phyloP scores from a whole-genome alignment of 2,329 filamentous ascomycete genomes.

The Trichoderma afroharzianum region DNA sequence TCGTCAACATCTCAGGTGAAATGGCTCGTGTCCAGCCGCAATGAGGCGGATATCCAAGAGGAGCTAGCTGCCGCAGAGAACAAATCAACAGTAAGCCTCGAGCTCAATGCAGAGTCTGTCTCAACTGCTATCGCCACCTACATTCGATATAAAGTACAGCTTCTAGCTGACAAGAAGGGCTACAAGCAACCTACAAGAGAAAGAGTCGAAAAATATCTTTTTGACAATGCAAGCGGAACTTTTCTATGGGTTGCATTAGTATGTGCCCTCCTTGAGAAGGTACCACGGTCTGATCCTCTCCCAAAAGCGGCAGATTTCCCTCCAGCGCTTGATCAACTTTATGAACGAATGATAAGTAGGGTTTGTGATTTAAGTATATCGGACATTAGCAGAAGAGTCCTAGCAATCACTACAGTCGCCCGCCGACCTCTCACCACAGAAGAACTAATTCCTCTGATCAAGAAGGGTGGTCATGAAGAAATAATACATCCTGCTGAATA shows the following conservation, averaged over 20 bases:
- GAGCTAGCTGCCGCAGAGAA: background rate
- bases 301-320: background rate
- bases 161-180: rapidly evolving
- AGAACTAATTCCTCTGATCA: background rate
- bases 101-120: background rate
- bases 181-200: background rate
- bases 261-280: rapidly evolving
- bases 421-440: background rate
- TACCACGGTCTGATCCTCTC: background rate
- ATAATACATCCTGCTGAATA: rapidly evolving
- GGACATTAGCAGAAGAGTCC: background rate
- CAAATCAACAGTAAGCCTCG: background rate
- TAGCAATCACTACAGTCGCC: background rate
- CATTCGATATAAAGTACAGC: background rate
- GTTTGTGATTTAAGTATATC: background rate
- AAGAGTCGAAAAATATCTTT: rapidly evolving
- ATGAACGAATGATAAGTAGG: background rate
- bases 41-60: background rate
- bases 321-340: background rate
- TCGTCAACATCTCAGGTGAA: background rate
- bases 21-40: background rate
- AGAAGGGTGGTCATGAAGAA: rapidly evolving
- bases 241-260: background rate
- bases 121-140: background rate
- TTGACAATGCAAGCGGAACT: background rate